A percentile compares a stretch with the other conserved stretches of the same genome.
Evolutionary conservation across 2,329 filamentous ascomycete species (phyloP).

Genomic region (Fusarium sp.): DNA sequence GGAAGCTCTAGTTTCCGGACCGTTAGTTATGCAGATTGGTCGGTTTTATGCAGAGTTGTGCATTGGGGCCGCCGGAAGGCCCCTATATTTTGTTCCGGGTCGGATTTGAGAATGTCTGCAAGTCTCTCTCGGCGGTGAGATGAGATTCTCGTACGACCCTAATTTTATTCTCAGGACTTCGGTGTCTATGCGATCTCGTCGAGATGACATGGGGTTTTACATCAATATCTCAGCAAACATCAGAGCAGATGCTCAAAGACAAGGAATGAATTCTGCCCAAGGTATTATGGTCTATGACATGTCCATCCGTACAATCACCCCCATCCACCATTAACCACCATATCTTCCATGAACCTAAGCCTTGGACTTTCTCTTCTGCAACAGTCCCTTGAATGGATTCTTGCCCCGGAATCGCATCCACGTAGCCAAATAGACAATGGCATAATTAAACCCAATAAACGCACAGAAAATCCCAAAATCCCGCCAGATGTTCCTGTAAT

Average conservation of each 20-base stretch:
- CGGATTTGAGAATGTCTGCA: too few relatives aligned
- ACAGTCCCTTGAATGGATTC: slow-evolving; percentile 54
- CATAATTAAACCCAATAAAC: slow-evolving; percentile 74
- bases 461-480: slow-evolving; percentile 75
- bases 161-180: background rate
- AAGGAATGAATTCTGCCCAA: background rate
- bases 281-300: background rate
- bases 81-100: slow-evolving; percentile 15
- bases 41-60: slow-evolving; percentile 20
- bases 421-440: slow-evolving; percentile 56
- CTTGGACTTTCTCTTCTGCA: slow-evolving; percentile 47
- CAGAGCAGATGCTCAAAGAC: rapidly evolving
- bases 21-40: slow-evolving; percentile 15
- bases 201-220: too few relatives aligned
- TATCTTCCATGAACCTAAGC: slow-evolving; percentile 5
- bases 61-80: background rate
- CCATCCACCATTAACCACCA: background rate
- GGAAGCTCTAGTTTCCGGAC: slow-evolving; percentile 17
- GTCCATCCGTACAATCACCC: background rate
- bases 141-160: background rate
- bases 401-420: slow-evolving; percentile 57
- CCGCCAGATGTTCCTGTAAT: slow-evolving; percentile 72
- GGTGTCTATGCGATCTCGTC: background rate
- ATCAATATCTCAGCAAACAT: too few relatives aligned
- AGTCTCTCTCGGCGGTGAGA: too few relatives aligned